These are phyloP conservation scores for Ramaria sp. DNA, from an alignment of 768 basidiomycete species.

Conservation along the genomic window DNA sequence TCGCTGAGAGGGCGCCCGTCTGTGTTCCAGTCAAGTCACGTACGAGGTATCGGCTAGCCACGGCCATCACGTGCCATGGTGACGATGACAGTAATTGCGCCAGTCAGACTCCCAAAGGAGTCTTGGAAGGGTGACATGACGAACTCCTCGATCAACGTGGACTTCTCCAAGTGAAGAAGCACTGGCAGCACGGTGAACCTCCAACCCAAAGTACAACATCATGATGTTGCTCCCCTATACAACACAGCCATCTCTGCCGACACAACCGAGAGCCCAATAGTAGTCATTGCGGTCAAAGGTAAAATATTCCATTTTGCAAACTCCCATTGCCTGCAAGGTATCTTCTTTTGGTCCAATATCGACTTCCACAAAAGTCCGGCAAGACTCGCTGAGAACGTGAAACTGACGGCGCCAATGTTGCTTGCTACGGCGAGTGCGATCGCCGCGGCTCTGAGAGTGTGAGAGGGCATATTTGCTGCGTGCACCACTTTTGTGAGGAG, in stretches of 20 bases:
- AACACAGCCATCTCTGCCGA: constrained; percentile 65
- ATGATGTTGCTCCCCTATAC: constrained; percentile 16
- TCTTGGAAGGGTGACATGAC: no score
- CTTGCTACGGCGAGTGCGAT: constrained; percentile 65
- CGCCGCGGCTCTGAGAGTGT: constrained; percentile 44
- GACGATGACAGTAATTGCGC: no score
- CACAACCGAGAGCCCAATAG: constrained; percentile 56
- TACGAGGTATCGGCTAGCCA: no score
- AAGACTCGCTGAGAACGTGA: constrained; percentile 80
- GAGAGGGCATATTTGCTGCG: constrained; percentile 20
- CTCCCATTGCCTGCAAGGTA: constrained; percentile 42
- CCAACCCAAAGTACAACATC: neutral
- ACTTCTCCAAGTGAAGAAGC: no score
- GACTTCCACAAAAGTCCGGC: constrained; percentile 78
- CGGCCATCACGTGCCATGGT: no score
- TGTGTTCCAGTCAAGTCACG: no score
- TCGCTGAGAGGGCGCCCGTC: no score
- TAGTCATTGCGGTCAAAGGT: constrained; percentile 55
- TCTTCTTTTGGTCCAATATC: constrained; percentile 65
- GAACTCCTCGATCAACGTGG: no score
- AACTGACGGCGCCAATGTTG: constrained; percentile 85
- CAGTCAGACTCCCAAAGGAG: no score
- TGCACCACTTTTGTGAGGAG: constrained; percentile 73
- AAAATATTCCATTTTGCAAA: constrained; percentile 69
- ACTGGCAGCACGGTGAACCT: no score